These are phyloP conservation scores for Dentipellis fragilis DNA, from an alignment of 768 basidiomycete species.

Conservation along the genomic window DNA sequence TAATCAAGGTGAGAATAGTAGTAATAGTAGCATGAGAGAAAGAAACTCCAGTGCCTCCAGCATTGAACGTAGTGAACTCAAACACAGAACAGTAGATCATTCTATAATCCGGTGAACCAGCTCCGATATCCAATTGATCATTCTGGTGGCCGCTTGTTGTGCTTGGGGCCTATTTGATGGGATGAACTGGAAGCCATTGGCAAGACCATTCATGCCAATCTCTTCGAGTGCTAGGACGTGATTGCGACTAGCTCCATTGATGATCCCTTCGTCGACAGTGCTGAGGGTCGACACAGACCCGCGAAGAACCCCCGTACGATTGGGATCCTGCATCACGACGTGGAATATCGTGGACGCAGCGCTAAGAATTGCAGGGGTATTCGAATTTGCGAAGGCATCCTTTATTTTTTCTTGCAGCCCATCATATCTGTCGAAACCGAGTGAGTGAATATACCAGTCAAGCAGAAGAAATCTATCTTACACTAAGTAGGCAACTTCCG, in stretches of 20 bases:
- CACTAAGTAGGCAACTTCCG: constrained; percentile 65
- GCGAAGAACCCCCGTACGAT: constrained; percentile 29
- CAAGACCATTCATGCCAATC: constrained; percentile 62
- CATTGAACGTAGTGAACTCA: neutral
- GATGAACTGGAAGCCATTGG: constrained; percentile 64
- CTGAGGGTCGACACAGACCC: constrained; percentile 58
- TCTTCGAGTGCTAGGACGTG: constrained; percentile 42
- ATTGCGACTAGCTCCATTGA: neutral
- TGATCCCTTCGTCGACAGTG: constrained; percentile 44
- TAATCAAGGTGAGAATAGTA: neutral
- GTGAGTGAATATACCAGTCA: neutral
- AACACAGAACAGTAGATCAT: constrained; percentile 20
- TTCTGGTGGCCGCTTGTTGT: constrained; percentile 36
- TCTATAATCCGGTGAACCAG: constrained; percentile 43
- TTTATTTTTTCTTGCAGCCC: constrained; percentile 66
- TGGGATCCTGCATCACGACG: constrained; percentile 49
- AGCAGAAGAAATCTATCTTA: constrained; percentile 32
- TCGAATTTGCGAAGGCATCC: constrained; percentile 59
- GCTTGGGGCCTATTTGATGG: constrained; percentile 25
- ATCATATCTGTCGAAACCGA: constrained; percentile 46
- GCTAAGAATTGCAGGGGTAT: constrained; percentile 60
- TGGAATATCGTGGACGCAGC: constrained; percentile 72
- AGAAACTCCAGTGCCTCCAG: neutral
- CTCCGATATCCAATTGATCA: constrained; percentile 70
- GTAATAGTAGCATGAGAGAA: neutral